phyloP scores from a whole-genome alignment of 2,329 filamentous ascomycete species.

The Raffaelea ambrosiae region DNA sequence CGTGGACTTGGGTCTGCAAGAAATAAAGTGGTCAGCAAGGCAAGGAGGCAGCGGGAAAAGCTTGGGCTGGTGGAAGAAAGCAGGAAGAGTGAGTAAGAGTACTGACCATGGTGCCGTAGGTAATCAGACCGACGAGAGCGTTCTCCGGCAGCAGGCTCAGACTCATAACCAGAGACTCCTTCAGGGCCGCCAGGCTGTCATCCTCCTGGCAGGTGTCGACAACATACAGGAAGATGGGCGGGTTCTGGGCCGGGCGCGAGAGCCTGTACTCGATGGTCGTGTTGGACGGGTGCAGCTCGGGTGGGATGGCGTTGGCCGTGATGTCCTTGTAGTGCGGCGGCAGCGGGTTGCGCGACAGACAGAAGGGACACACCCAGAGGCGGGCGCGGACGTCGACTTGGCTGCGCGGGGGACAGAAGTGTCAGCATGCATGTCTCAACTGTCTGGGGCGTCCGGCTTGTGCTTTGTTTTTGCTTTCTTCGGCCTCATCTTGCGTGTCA shows the following conservation, averaged over 20 bases:
- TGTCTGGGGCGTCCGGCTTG: too few species aligned
- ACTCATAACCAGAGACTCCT: conserved; percentile 81
- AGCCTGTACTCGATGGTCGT: conserved; percentile 87
- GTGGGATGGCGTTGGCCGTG: conserved; percentile 71
- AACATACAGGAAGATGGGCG: conserved; percentile 80
- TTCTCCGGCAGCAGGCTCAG: conserved; percentile 74
- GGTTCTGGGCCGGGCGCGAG: conserved; percentile 71
- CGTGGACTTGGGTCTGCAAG: conserved; percentile 78
- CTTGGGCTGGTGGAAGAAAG: background rate
- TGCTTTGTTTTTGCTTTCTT: too few species aligned
- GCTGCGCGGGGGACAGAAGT: conserved; percentile 29
- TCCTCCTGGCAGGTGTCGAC: conserved; percentile 86
- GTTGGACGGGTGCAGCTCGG: conserved; percentile 71
- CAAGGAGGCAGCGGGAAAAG: background rate
- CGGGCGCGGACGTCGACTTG: conserved; percentile 77
- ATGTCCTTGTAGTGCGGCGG: conserved; percentile 88
- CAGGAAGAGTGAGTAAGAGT: background rate
- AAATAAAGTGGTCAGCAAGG: conserved; percentile 26
- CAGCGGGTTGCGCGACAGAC: conserved; percentile 72
- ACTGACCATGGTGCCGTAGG: conserved; percentile 83
- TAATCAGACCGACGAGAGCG: conserved; percentile 74
- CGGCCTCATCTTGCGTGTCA: too few species aligned
- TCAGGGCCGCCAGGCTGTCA: conserved; percentile 72
- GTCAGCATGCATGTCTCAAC: background rate
- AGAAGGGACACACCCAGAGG: conserved; percentile 86